These are phyloP conservation scores for Lentinula novae-zelandiae DNA, from an alignment of 1,284 basidiomycete species.

Conservation along the genomic window DNA sequence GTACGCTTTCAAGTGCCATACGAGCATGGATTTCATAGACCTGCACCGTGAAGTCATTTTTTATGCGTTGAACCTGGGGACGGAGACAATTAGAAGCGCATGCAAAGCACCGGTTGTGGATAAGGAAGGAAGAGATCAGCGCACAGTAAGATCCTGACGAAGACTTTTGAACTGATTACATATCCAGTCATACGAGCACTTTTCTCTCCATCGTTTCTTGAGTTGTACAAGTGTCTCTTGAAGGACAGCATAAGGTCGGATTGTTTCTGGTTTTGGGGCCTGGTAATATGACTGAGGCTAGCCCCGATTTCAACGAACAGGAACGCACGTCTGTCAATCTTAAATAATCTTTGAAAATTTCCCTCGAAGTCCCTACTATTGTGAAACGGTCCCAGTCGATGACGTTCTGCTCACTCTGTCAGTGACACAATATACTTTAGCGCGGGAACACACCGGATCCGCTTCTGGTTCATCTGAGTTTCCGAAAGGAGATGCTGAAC, in stretches of 20 bases:
- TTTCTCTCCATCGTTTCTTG: conserved; percentile 86
- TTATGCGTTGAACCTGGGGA: conserved; percentile 94
- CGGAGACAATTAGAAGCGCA: conserved; percentile 13
- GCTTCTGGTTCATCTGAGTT: conserved; percentile 63
- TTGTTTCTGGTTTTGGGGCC: conserved; percentile 94
- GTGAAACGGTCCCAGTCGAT: conserved; percentile 96
- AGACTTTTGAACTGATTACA: conserved; percentile 98
- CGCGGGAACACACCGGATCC: conserved; percentile 53
- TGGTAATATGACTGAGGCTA: conserved; percentile 26
- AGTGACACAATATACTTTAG: conserved; percentile 9
- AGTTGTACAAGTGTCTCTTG: conserved; percentile 85
- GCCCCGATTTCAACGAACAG: conserved; percentile 4
- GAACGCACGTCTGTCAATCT: conserved; percentile 83
- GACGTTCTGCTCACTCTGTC: conserved; percentile 64
- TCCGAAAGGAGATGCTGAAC: conserved; percentile 41
- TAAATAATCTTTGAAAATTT: conserved; percentile 94
- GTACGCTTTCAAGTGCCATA: conserved; percentile 90
- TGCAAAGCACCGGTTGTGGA: conserved; percentile 18
- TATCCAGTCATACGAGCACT: conserved; percentile 87
- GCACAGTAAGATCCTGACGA: conserved; percentile 94
- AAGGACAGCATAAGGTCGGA: conserved; percentile 85
- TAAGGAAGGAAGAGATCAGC: conserved; percentile 27
- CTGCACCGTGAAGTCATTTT: conserved; percentile 96
- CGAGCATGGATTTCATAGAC: conserved; percentile 99
- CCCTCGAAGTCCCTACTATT: conserved; percentile 87